phyloP scores from a whole-genome alignment of 306 rosid genomes.

The Castanea crenata region DNA sequence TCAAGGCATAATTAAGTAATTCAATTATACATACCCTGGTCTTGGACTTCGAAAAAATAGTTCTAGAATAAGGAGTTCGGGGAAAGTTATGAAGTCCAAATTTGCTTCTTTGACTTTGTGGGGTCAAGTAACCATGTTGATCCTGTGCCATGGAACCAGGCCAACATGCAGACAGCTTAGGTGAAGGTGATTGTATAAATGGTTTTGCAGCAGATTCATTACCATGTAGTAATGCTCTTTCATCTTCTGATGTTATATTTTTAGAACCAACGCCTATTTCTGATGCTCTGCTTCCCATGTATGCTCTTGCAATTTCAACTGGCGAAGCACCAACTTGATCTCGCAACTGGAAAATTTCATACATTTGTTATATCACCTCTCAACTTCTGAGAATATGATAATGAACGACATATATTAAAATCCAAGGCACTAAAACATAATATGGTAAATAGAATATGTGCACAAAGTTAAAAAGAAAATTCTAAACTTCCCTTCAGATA shows the following conservation, averaged over 20 bases:
- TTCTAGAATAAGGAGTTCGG: slow-evolving; percentile 87
- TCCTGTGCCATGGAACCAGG: slow-evolving; percentile 78
- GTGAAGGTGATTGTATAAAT: slow-evolving; percentile 45
- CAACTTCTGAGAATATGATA: slow-evolving; percentile 10
- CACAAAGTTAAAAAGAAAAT: background rate
- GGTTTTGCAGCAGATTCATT: slow-evolving; percentile 46
- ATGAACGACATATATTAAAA: background rate
- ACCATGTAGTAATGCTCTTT: slow-evolving; percentile 32
- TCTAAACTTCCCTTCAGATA: background rate
- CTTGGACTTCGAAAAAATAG: slow-evolving; percentile 69
- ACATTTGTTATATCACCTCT: slow-evolving; percentile 8
- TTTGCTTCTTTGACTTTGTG: slow-evolving; percentile 64
- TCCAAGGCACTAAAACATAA: background rate
- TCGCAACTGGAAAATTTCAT: slow-evolving; percentile 45
- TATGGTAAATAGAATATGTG: background rate
- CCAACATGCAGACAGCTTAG: slow-evolving; percentile 67
- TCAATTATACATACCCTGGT: slow-evolving; percentile 52
- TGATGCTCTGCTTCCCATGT: slow-evolving; percentile 64
- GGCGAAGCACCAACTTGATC: slow-evolving; percentile 78
- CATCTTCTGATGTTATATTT: slow-evolving; percentile 33
- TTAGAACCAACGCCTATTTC: slow-evolving; percentile 52
- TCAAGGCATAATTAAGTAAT: slow-evolving; percentile 10
- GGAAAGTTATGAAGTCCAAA: slow-evolving; percentile 65
- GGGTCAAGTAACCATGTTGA: slow-evolving; percentile 50
- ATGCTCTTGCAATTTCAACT: slow-evolving; percentile 81